Evolutionary conservation across 148 eudicot species (phyloP).

Genomic region (Diospyros lotus): DNA sequence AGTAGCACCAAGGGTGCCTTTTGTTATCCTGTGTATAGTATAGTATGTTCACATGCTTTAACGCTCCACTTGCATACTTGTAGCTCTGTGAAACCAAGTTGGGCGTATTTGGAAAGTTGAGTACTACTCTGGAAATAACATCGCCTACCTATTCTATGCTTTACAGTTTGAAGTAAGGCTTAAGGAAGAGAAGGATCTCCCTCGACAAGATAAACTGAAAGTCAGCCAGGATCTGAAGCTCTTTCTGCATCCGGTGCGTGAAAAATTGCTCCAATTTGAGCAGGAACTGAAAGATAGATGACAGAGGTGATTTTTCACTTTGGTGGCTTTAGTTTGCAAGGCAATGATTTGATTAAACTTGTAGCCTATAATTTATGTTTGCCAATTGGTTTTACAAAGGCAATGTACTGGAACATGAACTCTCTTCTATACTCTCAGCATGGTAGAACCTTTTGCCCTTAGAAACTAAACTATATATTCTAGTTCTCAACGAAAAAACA

Average conservation of each 20-base stretch:
- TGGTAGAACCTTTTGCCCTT: too few relatives aligned
- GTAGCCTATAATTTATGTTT: neutral
- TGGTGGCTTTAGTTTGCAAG: neutral
- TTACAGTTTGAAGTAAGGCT: slow-evolving; percentile 65
- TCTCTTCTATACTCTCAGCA: too few relatives aligned
- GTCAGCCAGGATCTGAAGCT: slow-evolving; percentile 62
- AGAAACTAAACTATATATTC: too few relatives aligned
- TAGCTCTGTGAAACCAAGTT: neutral
- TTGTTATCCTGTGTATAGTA: too few relatives aligned
- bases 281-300: slow-evolving; percentile 80
- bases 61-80: neutral
- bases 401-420: too few relatives aligned
- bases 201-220: slow-evolving; percentile 44
- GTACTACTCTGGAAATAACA: neutral
- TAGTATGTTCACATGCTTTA: too few relatives aligned
- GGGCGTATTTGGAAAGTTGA: neutral
- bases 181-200: slow-evolving; percentile 66
- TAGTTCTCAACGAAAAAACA: too few relatives aligned
- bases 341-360: neutral
- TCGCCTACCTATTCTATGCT: neutral
- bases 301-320: slow-evolving; percentile 3
- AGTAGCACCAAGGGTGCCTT: too few relatives aligned
- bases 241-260: slow-evolving; percentile 69
- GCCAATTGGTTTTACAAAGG: too few relatives aligned
- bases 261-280: slow-evolving; percentile 66